Percentiles rank a stretch among this genome's conserved stretches.
These are phyloP conservation scores for Rubia yunnanensis DNA, from an alignment of 257 asterid genomes.

Conservation along the genomic window DNA sequence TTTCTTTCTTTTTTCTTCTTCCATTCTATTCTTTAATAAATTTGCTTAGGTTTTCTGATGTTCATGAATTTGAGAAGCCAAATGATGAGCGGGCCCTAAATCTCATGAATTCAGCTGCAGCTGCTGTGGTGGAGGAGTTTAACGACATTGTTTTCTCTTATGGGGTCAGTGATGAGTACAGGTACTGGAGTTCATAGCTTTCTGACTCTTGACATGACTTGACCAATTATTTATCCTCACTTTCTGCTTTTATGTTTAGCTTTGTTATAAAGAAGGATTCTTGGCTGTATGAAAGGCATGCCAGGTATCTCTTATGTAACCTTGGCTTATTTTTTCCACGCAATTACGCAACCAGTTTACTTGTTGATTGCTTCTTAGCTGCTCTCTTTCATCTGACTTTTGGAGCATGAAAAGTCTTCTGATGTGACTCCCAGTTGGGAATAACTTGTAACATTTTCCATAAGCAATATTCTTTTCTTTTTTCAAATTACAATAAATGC, in stretches of 20 bases:
- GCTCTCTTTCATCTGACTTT: not conserved
- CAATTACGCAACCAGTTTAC: not conserved
- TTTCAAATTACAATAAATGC: not conserved
- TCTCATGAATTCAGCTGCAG: constrained; percentile 85
- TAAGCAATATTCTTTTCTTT: not conserved
- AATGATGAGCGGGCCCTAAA: constrained; percentile 72
- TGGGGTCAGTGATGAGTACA: constrained; percentile 91
- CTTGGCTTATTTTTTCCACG: not conserved
- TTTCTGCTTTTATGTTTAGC: constrained; percentile 34
- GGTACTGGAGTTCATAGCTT: constrained; percentile 29
- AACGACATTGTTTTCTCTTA: constrained; percentile 71
- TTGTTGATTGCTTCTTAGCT: not conserved
- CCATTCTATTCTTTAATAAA: too few species aligned
- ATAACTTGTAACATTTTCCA: not conserved
- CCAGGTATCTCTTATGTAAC: constrained; percentile 41
- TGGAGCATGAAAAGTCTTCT: not conserved
- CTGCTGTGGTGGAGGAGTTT: constrained; percentile 57
- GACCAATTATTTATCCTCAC: constrained; percentile 7
- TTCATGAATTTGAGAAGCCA: constrained; percentile 80
- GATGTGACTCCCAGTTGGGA: not conserved
- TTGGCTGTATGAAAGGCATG: constrained; percentile 49
- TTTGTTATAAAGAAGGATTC: constrained; percentile 78
- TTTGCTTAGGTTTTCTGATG: constrained; percentile 52
- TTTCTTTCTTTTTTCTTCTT: constrained; percentile 2
- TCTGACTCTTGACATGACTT: constrained; percentile 6